Base-by-base conservation (phyloP, 73 alveolate species). In the Stentor roeselii region DNA sequence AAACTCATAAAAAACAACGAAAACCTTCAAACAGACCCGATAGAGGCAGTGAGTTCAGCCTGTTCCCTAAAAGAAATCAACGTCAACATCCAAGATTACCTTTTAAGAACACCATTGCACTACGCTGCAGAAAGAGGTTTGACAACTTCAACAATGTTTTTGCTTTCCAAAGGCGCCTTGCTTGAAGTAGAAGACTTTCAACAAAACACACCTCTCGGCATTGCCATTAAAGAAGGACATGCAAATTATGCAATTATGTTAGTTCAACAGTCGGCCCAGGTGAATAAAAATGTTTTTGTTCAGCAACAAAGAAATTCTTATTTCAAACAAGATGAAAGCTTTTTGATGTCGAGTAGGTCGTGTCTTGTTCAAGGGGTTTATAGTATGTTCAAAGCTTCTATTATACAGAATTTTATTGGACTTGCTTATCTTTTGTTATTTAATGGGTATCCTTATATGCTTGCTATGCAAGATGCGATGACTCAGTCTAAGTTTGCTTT, bases 401-500 rank as follows among this genome's bases (percentile, higher is more conserved):
- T 92, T 59, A 89, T 80, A 59, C 60, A 87, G 32, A 92, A 87
- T n/a, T 83, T 90, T 86, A 78, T 82, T 60, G 94, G 94, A 0
- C 85, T 89, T 3, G 94, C 97, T 21, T 92, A 92, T 60, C 41
- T 92, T 36, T 59, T 92, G 82, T 78, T 92, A n/a, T 88, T 82
- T 11, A 82, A 89, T 58, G 90, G 92, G 31, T 92, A 86, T 59
- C 92, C 88, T 78, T 59, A 77, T 21, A 78, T 84, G 85, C 30
- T 39, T 14, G 97, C 97, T 3, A 86, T 92, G 90, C 87, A 92
- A 59, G 97, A 92, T 59, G 93, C 97, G 0, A 85, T 92, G 93
- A 87, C 80, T 42, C 93, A 89, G 41, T 78, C 60, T 40, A 76
- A 89, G 82, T 88, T 92, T 60, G 76, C 86, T 78, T 84, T 89